Base-by-base conservation (phyloP, 306 rosid genomes). In the Vigna nakashimae region DNA sequence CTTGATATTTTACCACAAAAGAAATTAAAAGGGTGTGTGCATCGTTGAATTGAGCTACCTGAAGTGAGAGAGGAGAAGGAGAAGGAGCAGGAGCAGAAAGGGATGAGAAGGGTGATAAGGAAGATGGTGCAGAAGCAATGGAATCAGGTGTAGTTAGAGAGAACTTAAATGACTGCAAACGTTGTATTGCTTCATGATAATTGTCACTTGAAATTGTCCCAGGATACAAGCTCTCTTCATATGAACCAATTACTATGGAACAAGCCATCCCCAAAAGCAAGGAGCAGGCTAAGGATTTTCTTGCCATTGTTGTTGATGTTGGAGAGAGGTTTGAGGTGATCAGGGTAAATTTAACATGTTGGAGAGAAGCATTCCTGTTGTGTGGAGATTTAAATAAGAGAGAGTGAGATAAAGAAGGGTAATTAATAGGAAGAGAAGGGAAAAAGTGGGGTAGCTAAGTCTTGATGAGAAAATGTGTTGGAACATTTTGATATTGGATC, bases 371-470 rank as follows among this genome's bases (percentile, higher is more conserved):
- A 74, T 17, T 79, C 50, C 32, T 56, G 81, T 64, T 62, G 78
- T 67, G 77, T 77, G 80, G 67, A 22, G 67, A 43, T 72, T 43
- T 82, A 74, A 24, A 77, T 53, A 73, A 46, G 80, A 34, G 26
- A 22, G 38, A 70, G 51, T 22, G 43, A 74, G 79, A 76, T 67
- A 72, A 24, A 43, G 70, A 80, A 42, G 75, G 77, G 60, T 30
- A 68, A 26, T 45, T 22, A 67, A 55, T 43, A 55, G 46, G 24
- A 64, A 74, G 77, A 80, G 86, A 79, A 82, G 87, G 70, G 82
- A 86, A 91, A 89, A 80, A 78, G 87, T 74, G 48, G 72, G 49
- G 48, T 82, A 86, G 76, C 87, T 76, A 87, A 79, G 90, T 84
- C 82, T 77, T 82, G 76, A 67, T 69, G 75, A 58, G 74, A 89